Evolutionary conservation across 306 rosid genomes (phyloP).

Genomic region (Rosa persica): DNA sequence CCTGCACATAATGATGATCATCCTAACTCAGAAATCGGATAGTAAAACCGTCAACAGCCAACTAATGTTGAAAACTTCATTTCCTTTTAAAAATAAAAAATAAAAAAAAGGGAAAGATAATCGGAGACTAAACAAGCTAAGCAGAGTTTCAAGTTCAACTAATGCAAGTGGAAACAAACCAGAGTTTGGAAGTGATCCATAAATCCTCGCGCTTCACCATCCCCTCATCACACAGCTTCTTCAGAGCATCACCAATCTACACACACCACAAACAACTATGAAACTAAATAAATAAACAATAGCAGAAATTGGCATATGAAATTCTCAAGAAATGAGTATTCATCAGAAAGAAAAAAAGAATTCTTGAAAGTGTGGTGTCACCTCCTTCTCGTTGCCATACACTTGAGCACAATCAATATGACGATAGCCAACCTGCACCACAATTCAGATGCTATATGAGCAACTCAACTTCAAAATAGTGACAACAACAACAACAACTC

Average conservation of each 20-base stretch:
- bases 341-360: neutral
- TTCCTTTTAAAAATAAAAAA: neutral
- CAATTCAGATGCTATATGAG: neutral
- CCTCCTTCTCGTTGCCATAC: slow-evolving; percentile 65
- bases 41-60: neutral
- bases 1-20: slow-evolving; percentile 35
- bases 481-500: neutral
- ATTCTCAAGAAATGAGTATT: neutral
- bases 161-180: slow-evolving; percentile 34
- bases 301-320: neutral
- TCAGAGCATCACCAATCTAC: slow-evolving; percentile 61
- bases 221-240: slow-evolving; percentile 55
- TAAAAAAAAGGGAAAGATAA: no score
- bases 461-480: neutral
- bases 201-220: slow-evolving; percentile 61
- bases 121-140: neutral
- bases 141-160: neutral
- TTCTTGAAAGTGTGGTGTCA: neutral
- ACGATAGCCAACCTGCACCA: slow-evolving; percentile 54
- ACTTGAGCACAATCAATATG: slow-evolving; percentile 64
- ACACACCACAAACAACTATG: neutral
- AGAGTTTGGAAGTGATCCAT: slow-evolving; percentile 80
- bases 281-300: no score
- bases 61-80: neutral
- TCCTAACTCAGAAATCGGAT: no score